phyloP scores from a whole-genome alignment of 164 flowering plant species.

The Nymphaea thermarum region DNA sequence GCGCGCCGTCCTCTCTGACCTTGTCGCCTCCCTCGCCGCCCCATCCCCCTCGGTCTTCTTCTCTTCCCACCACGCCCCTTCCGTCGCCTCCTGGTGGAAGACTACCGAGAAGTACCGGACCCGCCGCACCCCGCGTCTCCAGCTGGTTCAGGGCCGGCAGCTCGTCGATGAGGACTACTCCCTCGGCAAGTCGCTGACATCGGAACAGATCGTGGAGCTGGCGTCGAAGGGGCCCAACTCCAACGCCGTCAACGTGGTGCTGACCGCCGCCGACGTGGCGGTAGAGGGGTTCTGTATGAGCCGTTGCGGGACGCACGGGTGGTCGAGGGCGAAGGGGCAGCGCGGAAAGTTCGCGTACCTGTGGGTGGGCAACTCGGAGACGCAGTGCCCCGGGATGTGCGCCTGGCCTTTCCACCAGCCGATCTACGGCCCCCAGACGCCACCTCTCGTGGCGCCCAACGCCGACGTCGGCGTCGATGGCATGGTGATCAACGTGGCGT shows the following conservation, averaged over 20 bases:
- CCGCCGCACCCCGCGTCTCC: conserved; percentile 11
- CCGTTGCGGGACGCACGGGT: conserved; percentile 50
- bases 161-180: conserved; percentile 37
- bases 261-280: conserved; percentile 44
- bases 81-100: conserved; percentile 66
- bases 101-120: conserved; percentile 34
- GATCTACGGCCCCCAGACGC: conserved; percentile 47
- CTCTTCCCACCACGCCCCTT: conserved; percentile 11
- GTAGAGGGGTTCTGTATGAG: conserved; percentile 48
- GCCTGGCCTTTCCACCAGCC: conserved; percentile 73
- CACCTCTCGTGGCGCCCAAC: conserved; percentile 49
- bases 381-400: conserved; percentile 54
- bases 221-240: conserved; percentile 24
- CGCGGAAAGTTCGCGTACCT: conserved; percentile 35
- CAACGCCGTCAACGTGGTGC: conserved; percentile 38
- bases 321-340: conserved; percentile 10
- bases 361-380: conserved; percentile 60
- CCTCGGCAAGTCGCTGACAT: conserved; percentile 39
- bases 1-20: conserved; percentile 50
- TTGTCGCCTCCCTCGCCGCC: conserved; percentile 35
- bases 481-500: conserved; percentile 42
- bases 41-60: conserved; percentile 27
- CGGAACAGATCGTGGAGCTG: conserved; percentile 17
- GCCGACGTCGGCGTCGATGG: conserved; percentile 54
- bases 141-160: conserved; percentile 26